These are phyloP conservation scores for Leccinum variicolor DNA, from an alignment of 768 basidiomycete genomes.

Conservation along the genomic window DNA sequence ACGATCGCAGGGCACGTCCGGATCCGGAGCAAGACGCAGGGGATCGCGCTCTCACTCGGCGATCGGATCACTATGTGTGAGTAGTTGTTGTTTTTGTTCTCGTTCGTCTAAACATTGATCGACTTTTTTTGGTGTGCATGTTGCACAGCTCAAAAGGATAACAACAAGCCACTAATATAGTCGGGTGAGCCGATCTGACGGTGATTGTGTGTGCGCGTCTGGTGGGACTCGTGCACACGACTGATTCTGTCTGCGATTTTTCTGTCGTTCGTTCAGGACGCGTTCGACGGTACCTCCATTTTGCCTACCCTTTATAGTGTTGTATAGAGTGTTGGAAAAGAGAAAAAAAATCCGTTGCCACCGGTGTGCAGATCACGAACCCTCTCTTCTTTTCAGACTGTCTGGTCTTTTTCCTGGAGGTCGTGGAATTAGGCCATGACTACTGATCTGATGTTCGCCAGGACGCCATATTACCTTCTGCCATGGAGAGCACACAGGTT, in stretches of 20 bases:
- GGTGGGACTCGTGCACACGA: neutral
- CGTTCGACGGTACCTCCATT: neutral
- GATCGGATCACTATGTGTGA: conserved; percentile 74
- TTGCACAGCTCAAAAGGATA: conserved; percentile 43
- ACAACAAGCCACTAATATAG: conserved; percentile 31
- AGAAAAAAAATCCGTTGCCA: neutral
- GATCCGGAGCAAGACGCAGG: conserved; percentile 96
- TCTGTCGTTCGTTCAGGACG: neutral
- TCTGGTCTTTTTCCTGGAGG: neutral
- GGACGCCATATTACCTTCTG: neutral
- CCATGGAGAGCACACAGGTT: neutral
- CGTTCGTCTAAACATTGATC: neutral
- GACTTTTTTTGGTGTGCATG: neutral
- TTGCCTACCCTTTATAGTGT: neutral
- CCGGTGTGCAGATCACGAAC: neutral
- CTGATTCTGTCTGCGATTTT: neutral
- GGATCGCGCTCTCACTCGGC: conserved; percentile 92
- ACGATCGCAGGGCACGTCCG: conserved; percentile 90
- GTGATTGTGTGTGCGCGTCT: neutral
- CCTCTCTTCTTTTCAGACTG: neutral
- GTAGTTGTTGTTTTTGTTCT: conserved; percentile 7
- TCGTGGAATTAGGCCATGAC: neutral
- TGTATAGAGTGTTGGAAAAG: neutral
- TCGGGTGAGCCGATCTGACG: neutral
- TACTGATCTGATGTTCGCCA: neutral